A percentile compares a stretch with the other conserved stretches of the same genome.
Conservation (phyloP, 1,139 yeast genomes). For the Entelexis sorbosivorans region DNA sequence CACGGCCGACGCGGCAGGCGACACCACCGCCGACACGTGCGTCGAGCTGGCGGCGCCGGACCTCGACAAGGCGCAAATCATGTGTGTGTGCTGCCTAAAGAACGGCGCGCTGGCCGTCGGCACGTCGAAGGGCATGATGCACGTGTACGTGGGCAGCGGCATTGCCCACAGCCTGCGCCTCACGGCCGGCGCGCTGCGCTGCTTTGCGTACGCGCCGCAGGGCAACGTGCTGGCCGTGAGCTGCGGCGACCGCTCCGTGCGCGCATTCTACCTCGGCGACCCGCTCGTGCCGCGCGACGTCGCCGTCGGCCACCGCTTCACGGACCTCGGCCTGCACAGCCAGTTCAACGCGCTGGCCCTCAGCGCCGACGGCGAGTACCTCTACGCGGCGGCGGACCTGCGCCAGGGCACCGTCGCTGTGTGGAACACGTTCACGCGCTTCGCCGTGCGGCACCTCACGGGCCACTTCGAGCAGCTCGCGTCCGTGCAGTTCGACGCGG, state of each 20-base stretch:
- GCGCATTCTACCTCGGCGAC: conserved; percentile 10
- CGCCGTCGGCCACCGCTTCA: conserved; percentile 12
- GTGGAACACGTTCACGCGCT: conserved; percentile 15
- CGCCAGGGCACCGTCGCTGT: conserved; percentile 11
- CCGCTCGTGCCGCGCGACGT: background rate
- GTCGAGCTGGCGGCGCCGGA: conserved; percentile 5
- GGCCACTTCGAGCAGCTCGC: conserved; percentile 11
- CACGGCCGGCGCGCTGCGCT: conserved; percentile 10
- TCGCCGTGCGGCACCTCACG: conserved; percentile 8
- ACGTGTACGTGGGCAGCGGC: conserved; percentile 4
- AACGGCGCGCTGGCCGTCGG: conserved; percentile 7
- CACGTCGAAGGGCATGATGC: conserved; percentile 13
- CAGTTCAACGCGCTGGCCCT: conserved; percentile 13
- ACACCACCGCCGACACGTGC: too few species aligned
- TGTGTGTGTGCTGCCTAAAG: conserved; percentile 2
- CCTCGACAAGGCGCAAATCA: conserved; percentile 3
- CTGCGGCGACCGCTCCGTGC: conserved; percentile 15
- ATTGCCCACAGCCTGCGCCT: background rate
- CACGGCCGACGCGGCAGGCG: too few species aligned
- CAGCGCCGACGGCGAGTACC: conserved; percentile 17
- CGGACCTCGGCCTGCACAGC: conserved; percentile 12
- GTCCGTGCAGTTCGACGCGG: conserved; percentile 12
- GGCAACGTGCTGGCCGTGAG: conserved; percentile 12
- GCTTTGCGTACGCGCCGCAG: conserved; percentile 1
- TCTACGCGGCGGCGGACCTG: conserved; percentile 16